Evolutionary conservation across 139 green algal genomes (phyloP).

Genomic region (Auxenochlorella pyrenoidosa): DNA sequence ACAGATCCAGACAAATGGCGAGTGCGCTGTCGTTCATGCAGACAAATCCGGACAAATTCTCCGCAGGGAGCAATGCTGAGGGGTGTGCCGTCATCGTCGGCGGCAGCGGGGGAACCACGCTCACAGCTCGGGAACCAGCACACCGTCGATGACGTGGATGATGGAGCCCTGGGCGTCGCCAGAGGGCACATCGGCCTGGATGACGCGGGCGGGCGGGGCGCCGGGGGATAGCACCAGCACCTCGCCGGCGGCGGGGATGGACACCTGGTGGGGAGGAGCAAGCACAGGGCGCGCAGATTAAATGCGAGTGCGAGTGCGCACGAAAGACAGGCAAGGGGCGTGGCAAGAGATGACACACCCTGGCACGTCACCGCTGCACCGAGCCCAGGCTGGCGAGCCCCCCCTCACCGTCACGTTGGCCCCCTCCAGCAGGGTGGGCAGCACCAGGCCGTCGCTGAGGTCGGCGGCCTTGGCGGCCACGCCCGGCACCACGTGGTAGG

Average conservation of each 20-base stretch:
- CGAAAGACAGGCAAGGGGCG: too few relatives aligned
- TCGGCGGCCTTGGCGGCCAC: background rate
- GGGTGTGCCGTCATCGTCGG: background rate
- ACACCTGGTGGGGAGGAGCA: background rate
- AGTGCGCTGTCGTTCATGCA: too few relatives aligned
- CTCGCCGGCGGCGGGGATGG: background rate
- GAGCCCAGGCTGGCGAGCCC: too few relatives aligned
- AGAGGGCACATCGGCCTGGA: background rate
- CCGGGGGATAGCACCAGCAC: background rate
- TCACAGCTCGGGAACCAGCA: slow-evolving; percentile 28
- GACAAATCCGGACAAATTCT: too few relatives aligned
- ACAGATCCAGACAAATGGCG: too few relatives aligned
- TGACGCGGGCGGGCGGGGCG: background rate
- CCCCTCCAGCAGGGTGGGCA: slow-evolving; percentile 31
- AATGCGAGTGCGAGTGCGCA: background rate
- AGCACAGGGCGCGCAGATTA: background rate
- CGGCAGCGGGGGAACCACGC: background rate
- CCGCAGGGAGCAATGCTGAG: too few relatives aligned
- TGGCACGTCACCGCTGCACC: too few relatives aligned
- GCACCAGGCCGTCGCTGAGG: slow-evolving; percentile 2
- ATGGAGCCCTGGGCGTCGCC: background rate
- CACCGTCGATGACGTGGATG: slow-evolving; percentile 33
- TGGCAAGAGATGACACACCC: too few relatives aligned
- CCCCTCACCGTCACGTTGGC: slow-evolving; percentile 29
- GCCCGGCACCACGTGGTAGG: slow-evolving; percentile 29